Evolutionary conservation across 2,329 filamentous ascomycete genomes (phyloP).

Genomic region (Herpotrichia juniperi): DNA sequence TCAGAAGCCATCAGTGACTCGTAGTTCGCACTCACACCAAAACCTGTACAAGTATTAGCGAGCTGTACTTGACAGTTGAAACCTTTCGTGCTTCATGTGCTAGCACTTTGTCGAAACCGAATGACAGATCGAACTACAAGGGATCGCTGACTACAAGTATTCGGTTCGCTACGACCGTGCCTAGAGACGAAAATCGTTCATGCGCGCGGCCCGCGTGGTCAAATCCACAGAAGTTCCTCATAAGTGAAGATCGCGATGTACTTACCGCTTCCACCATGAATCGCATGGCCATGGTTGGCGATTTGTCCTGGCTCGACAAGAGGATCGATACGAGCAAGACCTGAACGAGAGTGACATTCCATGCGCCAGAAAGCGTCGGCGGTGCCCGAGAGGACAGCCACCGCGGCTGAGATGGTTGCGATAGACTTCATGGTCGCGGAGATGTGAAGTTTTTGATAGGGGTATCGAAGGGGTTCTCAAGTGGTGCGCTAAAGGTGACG

Average conservation of each 20-base stretch:
- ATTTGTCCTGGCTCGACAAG: conserved; percentile 38
- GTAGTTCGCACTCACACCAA: conserved; percentile 67
- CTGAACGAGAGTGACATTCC: conserved; percentile 68
- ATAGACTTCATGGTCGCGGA: conserved; percentile 36
- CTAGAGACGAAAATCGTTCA: conserved; percentile 46
- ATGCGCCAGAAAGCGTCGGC: conserved; percentile 74
- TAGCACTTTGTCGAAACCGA: conserved; percentile 8
- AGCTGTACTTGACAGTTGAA: conserved; percentile 16
- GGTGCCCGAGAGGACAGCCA: conserved; percentile 41
- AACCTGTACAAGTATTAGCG: conserved; percentile 48
- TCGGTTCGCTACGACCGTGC: conserved; percentile 4
- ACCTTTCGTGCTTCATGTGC: conserved; percentile 22
- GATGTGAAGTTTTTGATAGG: conserved; percentile 1
- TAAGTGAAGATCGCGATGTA: conserved; percentile 59
- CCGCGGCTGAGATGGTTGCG: conserved; percentile 32
- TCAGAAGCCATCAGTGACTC: conserved; percentile 65
- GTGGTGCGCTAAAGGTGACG: background rate
- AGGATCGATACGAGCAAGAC: conserved; percentile 62
- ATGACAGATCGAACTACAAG: conserved; percentile 10
- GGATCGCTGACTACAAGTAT: conserved; percentile 6
- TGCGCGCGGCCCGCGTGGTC: conserved; percentile 71
- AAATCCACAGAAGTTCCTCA: conserved; percentile 57
- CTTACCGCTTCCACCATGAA: conserved; percentile 52
- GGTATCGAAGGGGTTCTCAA: background rate
- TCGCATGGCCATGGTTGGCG: conserved; percentile 38